Evolutionary conservation across 2,329 filamentous ascomycete genomes (phyloP), one percentile per base, ranked within the genome.

Genomic region (Trichoderma sp.): DNA sequence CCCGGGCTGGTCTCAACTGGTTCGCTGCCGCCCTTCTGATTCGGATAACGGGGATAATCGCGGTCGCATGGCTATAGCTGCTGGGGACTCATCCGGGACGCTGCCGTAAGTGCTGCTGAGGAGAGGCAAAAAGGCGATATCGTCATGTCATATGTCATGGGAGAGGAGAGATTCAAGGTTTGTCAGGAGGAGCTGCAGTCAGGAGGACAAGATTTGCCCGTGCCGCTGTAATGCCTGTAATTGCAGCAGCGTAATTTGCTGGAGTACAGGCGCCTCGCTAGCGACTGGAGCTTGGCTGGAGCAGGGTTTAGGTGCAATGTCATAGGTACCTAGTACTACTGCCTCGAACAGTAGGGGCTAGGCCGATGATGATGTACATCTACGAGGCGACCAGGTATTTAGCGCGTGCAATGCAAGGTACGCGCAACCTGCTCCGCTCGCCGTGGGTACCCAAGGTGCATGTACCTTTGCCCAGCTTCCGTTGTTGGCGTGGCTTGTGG

Each of bases 21-120:
- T 60, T 61, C 67, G 66, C 66, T 67, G 67, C 64, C 64, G 39
- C 64, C 59, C 58, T 64, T 56, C 57, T 65, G 57, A 66, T 61
- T 70, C 66, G 65, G 64, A 63, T 59, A 54, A 64, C 35, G 50
- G 54, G 39, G 45, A 60, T 52, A 67, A 22, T 68, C 50, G 67
- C 50, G 35, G 60, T 65, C 53, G 72, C 76, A 78, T 78, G 74
- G 73, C 74, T 77, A 71, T 70, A 67, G 65, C 61, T 67, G 69
- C 35, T 68, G 70, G 64, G 29, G 67, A 68, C 57, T 64, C 72
- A 71, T 71, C 61, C 69, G 68, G 61, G 63, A 61, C 64, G 63
- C 56, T 63, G 67, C 42, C 15, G 68, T 57, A 67, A 69, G n/a
- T 64, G 61, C 61, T 64, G 61, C 19, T 64, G 63, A 56, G 27